phyloP scores from a whole-genome alignment of 2,329 filamentous ascomycete species.

The Monilinia aucupariae region DNA sequence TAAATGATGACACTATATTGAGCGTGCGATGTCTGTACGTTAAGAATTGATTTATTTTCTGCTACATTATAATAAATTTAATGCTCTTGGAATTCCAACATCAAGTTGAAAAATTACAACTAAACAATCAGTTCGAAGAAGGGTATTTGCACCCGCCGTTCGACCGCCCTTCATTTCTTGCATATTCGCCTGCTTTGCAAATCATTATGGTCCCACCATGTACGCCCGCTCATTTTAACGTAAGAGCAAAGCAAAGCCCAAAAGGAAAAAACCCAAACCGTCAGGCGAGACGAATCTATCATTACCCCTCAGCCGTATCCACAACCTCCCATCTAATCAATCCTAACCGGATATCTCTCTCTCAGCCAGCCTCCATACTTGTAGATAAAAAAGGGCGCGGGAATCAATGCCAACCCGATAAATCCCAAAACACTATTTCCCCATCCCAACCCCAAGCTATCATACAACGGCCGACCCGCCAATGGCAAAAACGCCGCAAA shows the following conservation, averaged over 20 bases:
- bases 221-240: background rate
- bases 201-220: background rate
- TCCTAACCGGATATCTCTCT: constrained; percentile 12
- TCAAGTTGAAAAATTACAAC: too few species aligned
- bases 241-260: background rate
- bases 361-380: constrained; percentile 8
- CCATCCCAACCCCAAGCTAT: constrained; percentile 13
- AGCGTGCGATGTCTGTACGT: background rate
- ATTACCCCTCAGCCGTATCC: background rate
- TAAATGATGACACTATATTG: background rate
- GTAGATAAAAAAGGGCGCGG: constrained; percentile 6
- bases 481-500: constrained; percentile 47
- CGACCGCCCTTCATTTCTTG: too few species aligned
- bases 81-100: too few species aligned
- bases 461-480: constrained; percentile 39
- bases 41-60: background rate
- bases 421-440: constrained; percentile 17
- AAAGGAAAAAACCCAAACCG: background rate
- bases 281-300: background rate
- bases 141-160: too few species aligned
- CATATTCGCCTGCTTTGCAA: background rate
- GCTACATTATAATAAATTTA: too few species aligned
- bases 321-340: background rate
- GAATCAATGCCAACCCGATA: constrained; percentile 11
- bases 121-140: too few species aligned